Conservation (phyloP, 805 yeast genomes). For the Lipomyces sp. region DNA sequence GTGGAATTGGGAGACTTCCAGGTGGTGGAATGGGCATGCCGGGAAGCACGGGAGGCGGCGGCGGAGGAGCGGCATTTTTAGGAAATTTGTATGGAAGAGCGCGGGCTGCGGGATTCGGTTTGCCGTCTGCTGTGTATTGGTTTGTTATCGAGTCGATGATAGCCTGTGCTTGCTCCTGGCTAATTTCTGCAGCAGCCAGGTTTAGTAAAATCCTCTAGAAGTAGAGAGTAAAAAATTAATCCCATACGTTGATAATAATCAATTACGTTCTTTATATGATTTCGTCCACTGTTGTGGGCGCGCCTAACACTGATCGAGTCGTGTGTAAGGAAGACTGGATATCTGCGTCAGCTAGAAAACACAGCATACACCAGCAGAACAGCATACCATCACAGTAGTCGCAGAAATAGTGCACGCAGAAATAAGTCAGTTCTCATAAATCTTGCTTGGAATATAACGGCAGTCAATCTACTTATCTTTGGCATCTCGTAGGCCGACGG, state of each 20-base stretch:
- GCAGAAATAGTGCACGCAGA: constrained; percentile 44
- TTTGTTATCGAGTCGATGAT: constrained; percentile 21
- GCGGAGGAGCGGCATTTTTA: constrained; percentile 1
- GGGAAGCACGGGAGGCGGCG: constrained; percentile 1
- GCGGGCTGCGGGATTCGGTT: constrained; percentile 2
- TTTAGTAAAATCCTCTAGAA: not conserved
- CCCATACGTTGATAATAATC: constrained; percentile 62
- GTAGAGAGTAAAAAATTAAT: not conserved
- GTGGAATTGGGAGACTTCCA: constrained; percentile 1
- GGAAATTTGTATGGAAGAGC: constrained; percentile 25
- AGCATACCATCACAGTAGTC: constrained; percentile 67
- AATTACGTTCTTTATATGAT: constrained; percentile 68
- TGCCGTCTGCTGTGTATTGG: constrained; percentile 15
- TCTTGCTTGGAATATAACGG: not conserved
- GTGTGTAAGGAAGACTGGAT: constrained; percentile 67
- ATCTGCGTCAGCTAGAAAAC: not conserved
- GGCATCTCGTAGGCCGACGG: constrained; percentile 25
- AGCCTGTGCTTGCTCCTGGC: constrained; percentile 29
- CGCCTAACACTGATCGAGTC: constrained; percentile 84
- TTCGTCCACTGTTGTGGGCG: constrained; percentile 72
- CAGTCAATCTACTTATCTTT: constrained; percentile 30
- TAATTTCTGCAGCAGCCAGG: constrained; percentile 10
- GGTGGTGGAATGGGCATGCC: constrained; percentile 14
- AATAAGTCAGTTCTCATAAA: not conserved
- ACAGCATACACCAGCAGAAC: not conserved